Percentiles rank a stretch among this genome's conserved stretches.
Conservation (phyloP, 805 yeast species). For the Candida gorgasii region DNA sequence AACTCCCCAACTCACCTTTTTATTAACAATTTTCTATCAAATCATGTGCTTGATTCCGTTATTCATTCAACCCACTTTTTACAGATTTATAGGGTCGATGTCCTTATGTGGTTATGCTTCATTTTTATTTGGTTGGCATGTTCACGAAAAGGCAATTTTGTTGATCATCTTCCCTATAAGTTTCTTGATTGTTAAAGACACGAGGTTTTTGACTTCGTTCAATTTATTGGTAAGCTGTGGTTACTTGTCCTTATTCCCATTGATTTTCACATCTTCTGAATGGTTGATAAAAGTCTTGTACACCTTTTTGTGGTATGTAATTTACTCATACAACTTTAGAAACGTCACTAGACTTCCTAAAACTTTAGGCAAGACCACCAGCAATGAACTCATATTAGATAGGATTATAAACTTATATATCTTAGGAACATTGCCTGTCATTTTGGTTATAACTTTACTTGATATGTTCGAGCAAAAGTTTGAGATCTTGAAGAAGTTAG, state of each 20-base stretch:
- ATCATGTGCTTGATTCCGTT: slow-evolving; percentile 73
- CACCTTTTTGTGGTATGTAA: slow-evolving; percentile 83
- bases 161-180: slow-evolving; percentile 85
- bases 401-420: slow-evolving; percentile 67
- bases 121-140: slow-evolving; percentile 97
- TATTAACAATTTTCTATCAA: slow-evolving; percentile 84
- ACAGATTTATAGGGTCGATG: slow-evolving; percentile 78
- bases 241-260: slow-evolving; percentile 84
- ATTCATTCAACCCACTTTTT: slow-evolving; percentile 65
- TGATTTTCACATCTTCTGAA: slow-evolving; percentile 77
- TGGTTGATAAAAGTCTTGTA: slow-evolving; percentile 73
- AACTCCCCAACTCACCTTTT: slow-evolving; percentile 73
- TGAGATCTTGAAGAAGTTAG: slow-evolving; percentile 55
- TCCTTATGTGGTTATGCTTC: slow-evolving; percentile 91
- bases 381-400: slow-evolving; percentile 52
- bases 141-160: slow-evolving; percentile 96
- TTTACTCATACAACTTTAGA: slow-evolving; percentile 69
- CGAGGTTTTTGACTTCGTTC: slow-evolving; percentile 70
- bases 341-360: slow-evolving; percentile 65
- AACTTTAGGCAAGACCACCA: slow-evolving; percentile 17
- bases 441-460: slow-evolving; percentile 41
- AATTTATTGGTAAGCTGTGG: slow-evolving; percentile 76
- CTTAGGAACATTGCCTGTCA: slow-evolving; percentile 65
- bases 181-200: slow-evolving; percentile 69
- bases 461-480: slow-evolving; percentile 59